A percentile compares a stretch with the other conserved stretches of the same genome.
phyloP scores from a whole-genome alignment of 495 filamentous ascomycete species.

The Penicillium fimorum region DNA sequence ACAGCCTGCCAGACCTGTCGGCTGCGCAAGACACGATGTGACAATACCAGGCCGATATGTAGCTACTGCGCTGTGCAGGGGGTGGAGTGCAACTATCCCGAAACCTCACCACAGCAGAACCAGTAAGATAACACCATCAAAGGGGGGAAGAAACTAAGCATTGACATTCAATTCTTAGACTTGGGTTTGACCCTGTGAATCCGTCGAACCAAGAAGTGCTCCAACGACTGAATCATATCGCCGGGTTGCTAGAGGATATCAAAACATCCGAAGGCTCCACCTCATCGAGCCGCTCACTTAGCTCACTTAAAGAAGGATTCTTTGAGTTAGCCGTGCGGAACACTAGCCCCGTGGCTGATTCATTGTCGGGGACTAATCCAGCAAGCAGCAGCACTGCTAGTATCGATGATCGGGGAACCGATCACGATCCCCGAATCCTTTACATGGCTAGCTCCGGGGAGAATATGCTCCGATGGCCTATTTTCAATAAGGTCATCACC shows the following conservation, averaged over 20 bases:
- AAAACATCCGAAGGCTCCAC: conserved; percentile 20
- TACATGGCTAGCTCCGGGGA: conserved; percentile 29
- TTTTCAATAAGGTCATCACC: conserved; percentile 24
- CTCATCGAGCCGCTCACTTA: conserved; percentile 19
- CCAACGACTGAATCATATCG: conserved; percentile 23
- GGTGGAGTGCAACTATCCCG: conserved; percentile 29
- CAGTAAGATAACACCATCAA: conserved; percentile 20
- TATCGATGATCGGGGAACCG: conserved; percentile 18
- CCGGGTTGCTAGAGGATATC: conserved; percentile 26
- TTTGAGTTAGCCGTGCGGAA: conserved; percentile 18
- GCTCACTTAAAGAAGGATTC: conserved; percentile 21
- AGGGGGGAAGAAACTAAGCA: conserved; percentile 3
- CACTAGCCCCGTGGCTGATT: conserved; percentile 17
- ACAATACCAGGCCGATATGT: conserved; percentile 29
- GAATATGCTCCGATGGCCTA: conserved; percentile 31
- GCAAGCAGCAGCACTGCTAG: conserved; percentile 8
- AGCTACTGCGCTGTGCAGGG: conserved; percentile 29
- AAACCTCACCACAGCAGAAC: conserved; percentile 21
- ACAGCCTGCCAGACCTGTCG: conserved; percentile 33
- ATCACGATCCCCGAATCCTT: conserved; percentile 25
- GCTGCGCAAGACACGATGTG: conserved; percentile 32
- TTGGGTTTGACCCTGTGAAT: conserved; percentile 15
- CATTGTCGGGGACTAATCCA: conserved; percentile 14
- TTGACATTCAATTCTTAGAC: conserved; percentile 10
- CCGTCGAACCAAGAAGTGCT: conserved; percentile 26